Base-by-base conservation (phyloP, 2,329 filamentous ascomycete genomes). In the Calonectria naviculata region DNA sequence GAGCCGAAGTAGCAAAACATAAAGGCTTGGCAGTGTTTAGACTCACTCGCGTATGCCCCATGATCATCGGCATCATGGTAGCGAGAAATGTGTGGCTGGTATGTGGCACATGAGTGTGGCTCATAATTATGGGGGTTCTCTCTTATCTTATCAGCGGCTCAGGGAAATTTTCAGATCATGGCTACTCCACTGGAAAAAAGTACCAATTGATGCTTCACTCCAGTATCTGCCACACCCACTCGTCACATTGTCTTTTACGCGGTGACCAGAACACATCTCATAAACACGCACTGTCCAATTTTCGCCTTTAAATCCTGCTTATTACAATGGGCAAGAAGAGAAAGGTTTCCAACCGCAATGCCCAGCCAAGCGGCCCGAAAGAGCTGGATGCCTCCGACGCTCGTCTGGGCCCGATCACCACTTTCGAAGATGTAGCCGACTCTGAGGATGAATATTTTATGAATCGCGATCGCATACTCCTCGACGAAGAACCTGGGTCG, bases 361-460 rank as follows among this genome's bases (percentile, higher is more conserved):
- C 84, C 36, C 84, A 82, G 71, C 83, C 86, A 24, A 84, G 83
- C 10, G 89, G 88, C 4, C 89, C 89, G 4, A 87, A 86, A 71
- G 90, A 91, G 38, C 80, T 90, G 71, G 84, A 92, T 78, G 79
- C 86, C 58, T 83, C 85, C 36, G 91, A 92, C 73, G 90, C 92
- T 41, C 90, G 91, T 64, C 88, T 95, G 19, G 88, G 87, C 28
- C 86, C 86, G 26, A 85, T 92, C 77, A 87, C 83, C 56, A 92
- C 90, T 3, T 96, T 89, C 82, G 92, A 96, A 83, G 95, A 97
- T 83, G 93, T 99, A 77, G 94, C 95, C 75, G 93, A 98, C 81
- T 97, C 95, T 1, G 95, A 98, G 82, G 97, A 99, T 82, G 95
- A 98, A 81, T 97, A 98, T 82, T 94, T 96, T 79, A 87, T 95